Evolutionary conservation across 1,139 yeast genomes (phyloP).

Genomic region (Blastobotrys arbuscula): DNA sequence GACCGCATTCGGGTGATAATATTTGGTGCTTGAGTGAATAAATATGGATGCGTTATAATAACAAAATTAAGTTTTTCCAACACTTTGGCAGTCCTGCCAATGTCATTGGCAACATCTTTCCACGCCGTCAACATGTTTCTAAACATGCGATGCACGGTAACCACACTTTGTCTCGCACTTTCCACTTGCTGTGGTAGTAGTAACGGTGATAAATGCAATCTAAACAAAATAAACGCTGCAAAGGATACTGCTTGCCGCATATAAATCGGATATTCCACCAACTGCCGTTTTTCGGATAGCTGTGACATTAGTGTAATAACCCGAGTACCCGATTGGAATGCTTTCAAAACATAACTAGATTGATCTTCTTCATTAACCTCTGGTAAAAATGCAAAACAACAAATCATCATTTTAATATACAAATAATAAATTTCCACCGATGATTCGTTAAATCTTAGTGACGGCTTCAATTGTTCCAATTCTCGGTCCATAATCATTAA

Average conservation of each 20-base stretch:
- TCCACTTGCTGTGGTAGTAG: slow-evolving; percentile 73
- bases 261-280: slow-evolving; percentile 82
- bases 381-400: slow-evolving; percentile 87
- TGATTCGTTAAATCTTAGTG: slow-evolving; percentile 56
- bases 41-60: slow-evolving; percentile 78
- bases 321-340: slow-evolving; percentile 76
- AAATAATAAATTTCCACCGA: slow-evolving; percentile 74
- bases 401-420: slow-evolving; percentile 73
- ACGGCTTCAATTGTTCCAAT: slow-evolving; percentile 61
- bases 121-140: slow-evolving; percentile 87
- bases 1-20: slow-evolving; percentile 86
- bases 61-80: slow-evolving; percentile 85
- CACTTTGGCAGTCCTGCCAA: slow-evolving; percentile 88
- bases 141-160: slow-evolving; percentile 81
- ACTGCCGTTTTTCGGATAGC: slow-evolving; percentile 57
- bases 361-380: slow-evolving; percentile 88
- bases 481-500: slow-evolving; percentile 72
- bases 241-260: slow-evolving; percentile 80
- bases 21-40: slow-evolving; percentile 62
- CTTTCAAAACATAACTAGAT: slow-evolving; percentile 74
- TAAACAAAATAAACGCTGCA: slow-evolving; percentile 73
- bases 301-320: slow-evolving; percentile 73
- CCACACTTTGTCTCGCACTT: slow-evolving; percentile 88
- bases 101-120: slow-evolving; percentile 87
- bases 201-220: slow-evolving; percentile 74